Base-by-base conservation (phyloP, 2,329 filamentous ascomycete genomes). In the Didymellaceae sp. region DNA sequence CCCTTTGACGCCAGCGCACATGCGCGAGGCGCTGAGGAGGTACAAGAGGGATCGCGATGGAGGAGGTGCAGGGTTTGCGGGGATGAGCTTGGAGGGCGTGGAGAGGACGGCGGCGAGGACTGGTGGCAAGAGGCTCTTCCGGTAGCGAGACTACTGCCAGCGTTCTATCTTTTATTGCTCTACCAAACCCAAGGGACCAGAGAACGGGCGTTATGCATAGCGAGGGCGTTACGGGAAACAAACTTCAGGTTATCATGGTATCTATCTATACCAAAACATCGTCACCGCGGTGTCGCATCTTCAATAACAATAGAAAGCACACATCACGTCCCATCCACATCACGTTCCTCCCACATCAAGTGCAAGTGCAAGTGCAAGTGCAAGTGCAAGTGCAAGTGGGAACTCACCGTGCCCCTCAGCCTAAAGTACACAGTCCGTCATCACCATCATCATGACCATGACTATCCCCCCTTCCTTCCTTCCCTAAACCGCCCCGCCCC, bases 1-100 rank as follows among this genome's bases (percentile, higher is more conserved):
- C 4, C 88, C 89, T 1, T 67, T 93, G 37, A 82, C 86, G 20
- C 87, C 89, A 0, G 89, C 91, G 54, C 89, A 92, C 71, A 71
- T 93, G 35, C 79, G 88, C 16, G 89, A 92, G 70, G 88, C 89
- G 5, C 78, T 88, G 68, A 78, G 88, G 47, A 79, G 88, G 39
- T 89, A 90, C 70, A 87, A 83, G 67, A 71, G 80, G 34, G 77
- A 82, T 18, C 77, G 82, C 4, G 86, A 87, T 62, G 85, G 86
- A 25, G 84, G 85, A 0, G 84, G 83, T 1, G 77, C 78, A 5
- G 78, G 78, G 1, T 79, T 80, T 54, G 75, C 76, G 30, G 78
- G 78, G 1, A 62, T 80, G 63, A 80, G 78, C 65, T 45, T 80
- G 49, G 76, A 79, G 53, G 78, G 78, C 0, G 69, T 72, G 57